A percentile compares a stretch with the other conserved stretches of the same genome.
Evolutionary conservation across 1,284 basidiomycete species (phyloP).

Genomic region (Veloboletus limbatus): DNA sequence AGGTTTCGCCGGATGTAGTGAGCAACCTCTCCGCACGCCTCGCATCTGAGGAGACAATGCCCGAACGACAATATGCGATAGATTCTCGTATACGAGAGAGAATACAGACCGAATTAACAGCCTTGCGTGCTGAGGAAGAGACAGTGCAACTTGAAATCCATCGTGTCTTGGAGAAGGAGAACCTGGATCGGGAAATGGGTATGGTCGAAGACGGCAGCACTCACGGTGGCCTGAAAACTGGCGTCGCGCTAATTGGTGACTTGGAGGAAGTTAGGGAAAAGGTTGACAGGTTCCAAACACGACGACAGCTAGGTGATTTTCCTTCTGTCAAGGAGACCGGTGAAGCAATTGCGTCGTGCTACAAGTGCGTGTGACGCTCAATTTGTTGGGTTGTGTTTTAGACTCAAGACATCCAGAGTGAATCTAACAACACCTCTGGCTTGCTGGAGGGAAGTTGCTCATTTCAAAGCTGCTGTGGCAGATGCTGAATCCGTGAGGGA

Average conservation of each 20-base stretch:
- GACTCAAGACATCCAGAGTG: conserved; percentile 41
- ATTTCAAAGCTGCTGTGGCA: conserved; percentile 70
- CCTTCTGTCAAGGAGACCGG: conserved; percentile 56
- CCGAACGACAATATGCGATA: conserved; percentile 66
- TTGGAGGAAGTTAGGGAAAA: conserved; percentile 65
- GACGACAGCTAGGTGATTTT: conserved; percentile 53
- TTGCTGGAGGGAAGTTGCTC: conserved; percentile 74
- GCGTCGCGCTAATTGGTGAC: conserved; percentile 62
- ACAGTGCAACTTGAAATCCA: conserved; percentile 65
- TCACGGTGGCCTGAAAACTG: conserved; percentile 46
- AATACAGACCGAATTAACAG: conserved; percentile 62
- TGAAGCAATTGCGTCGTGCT: conserved; percentile 67
- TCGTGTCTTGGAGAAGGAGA: conserved; percentile 73
- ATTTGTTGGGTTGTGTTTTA: background rate
- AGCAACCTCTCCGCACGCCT: conserved; percentile 68
- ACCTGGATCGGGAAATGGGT: conserved; percentile 50
- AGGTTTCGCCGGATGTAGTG: conserved; percentile 78
- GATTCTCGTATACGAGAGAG: conserved; percentile 65
- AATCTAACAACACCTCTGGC: conserved; percentile 61
- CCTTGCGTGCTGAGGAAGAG: conserved; percentile 64
- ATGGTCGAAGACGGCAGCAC: background rate
- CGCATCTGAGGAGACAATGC: conserved; percentile 53
- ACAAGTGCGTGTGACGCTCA: conserved; percentile 47
- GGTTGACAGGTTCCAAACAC: conserved; percentile 68
- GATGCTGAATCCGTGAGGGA: conserved; percentile 58